Percentiles rank a stretch among this genome's conserved stretches.
phyloP scores from a whole-genome alignment of 176 grass and related monocot species.

The Poa pratensis region DNA sequence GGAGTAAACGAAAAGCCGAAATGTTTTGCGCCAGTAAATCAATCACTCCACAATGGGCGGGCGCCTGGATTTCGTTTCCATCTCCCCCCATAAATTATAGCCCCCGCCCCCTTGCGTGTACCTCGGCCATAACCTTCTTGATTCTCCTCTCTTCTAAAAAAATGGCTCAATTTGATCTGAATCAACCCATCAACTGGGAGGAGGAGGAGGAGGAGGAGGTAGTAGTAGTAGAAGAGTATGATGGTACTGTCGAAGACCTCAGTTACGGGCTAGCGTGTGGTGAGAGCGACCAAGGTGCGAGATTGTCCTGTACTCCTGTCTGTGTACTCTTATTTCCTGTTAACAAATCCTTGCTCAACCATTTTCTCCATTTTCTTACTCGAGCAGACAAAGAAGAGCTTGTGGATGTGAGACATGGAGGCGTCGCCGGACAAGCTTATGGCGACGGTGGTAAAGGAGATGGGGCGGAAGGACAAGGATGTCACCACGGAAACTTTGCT shows the following conservation, averaged over 20 bases:
- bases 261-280: background rate
- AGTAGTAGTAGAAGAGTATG: background rate
- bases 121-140: background rate
- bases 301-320: background rate
- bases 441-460: background rate
- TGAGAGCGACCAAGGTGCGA: background rate
- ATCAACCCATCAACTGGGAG: conserved; percentile 1
- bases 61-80: background rate
- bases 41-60: background rate
- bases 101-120: background rate
- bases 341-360: background rate
- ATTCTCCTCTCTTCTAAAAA: background rate
- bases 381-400: background rate
- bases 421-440: background rate
- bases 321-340: background rate
- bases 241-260: background rate
- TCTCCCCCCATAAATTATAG: conserved; percentile 3
- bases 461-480: background rate
- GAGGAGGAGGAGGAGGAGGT: background rate
- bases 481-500: background rate
- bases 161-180: conserved; percentile 15
- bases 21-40: background rate
- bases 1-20: background rate
- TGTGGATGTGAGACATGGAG: background rate
- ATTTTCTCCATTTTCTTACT: background rate